phyloP scores from a whole-genome alignment of 1,139 yeast genomes.

The Suhomyces wounanorum region DNA sequence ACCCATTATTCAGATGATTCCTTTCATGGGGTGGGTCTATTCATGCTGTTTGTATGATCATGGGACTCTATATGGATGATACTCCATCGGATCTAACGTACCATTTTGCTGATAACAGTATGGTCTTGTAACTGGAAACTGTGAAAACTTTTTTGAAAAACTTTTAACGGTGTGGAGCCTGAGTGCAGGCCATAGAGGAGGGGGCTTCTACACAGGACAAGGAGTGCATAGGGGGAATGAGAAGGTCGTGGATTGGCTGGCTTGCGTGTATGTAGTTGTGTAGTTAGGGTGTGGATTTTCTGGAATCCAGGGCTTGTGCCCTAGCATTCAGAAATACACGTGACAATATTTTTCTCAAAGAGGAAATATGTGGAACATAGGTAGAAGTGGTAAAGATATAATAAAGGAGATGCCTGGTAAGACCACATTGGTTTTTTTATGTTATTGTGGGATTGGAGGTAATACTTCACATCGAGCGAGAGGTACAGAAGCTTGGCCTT shows the following conservation, averaged over 20 bases:
- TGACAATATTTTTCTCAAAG: not conserved
- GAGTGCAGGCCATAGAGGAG: conserved; percentile 7
- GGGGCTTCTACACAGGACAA: conserved; percentile 6
- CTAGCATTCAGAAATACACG: not conserved
- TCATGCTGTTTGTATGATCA: not conserved
- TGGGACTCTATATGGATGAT: conserved; percentile 3
- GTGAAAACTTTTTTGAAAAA: conserved; percentile 14
- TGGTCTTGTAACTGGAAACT: conserved; percentile 13
- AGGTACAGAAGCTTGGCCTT: too few species aligned
- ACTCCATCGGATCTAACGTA: conserved; percentile 21
- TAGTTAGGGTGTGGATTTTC: not conserved
- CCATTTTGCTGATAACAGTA: conserved; percentile 33
- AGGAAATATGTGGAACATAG: not conserved
- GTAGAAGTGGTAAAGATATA: not conserved
- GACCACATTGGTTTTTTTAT: too few species aligned
- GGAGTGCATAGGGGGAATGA: not conserved
- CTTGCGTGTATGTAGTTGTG: conserved; percentile 5
- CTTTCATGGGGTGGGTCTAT: not conserved
- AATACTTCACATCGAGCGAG: too few species aligned
- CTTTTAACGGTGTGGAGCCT: conserved; percentile 11
- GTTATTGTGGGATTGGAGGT: too few species aligned
- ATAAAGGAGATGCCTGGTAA: too few species aligned
- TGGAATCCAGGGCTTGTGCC: conserved; percentile 9
- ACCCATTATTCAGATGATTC: too few species aligned
- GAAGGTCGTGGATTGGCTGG: not conserved